These are phyloP conservation scores for Malus hybrid DNA, from an alignment of 331 rosid species.

Conservation along the genomic window DNA sequence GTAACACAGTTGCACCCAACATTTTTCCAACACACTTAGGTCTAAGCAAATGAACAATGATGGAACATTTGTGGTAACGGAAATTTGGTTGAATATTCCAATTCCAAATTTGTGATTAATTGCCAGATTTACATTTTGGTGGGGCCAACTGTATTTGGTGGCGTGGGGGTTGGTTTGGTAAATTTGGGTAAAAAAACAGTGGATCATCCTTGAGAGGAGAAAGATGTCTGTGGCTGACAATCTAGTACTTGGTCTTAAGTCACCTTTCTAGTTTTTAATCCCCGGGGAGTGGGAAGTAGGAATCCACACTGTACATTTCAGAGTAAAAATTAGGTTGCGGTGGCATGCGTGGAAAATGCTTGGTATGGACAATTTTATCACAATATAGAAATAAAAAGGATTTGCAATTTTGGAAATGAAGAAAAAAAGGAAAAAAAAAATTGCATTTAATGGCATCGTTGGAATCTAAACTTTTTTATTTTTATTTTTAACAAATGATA, in stretches of 20 bases:
- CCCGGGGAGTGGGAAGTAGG: background rate
- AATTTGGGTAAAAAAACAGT: background rate
- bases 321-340: too few species aligned
- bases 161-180: background rate
- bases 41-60: too few species aligned
- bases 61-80: background rate
- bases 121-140: background rate
- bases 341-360: too few species aligned
- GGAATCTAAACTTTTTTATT: too few species aligned
- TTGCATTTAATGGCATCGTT: too few species aligned
- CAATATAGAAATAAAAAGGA: too few species aligned
- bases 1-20: too few species aligned
- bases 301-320: background rate
- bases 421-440: too few species aligned
- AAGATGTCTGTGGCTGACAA: conserved; percentile 10
- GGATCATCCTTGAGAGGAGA: conserved; percentile 1
- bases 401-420: too few species aligned
- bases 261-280: background rate
- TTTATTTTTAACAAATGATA: too few species aligned
- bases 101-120: background rate
- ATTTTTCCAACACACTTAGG: too few species aligned
- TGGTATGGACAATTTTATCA: too few species aligned
- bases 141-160: background rate
- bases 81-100: background rate
- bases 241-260: background rate